Conservation (phyloP, 2,329 filamentous ascomycete species). For the Ophiostoma sp. region DNA sequence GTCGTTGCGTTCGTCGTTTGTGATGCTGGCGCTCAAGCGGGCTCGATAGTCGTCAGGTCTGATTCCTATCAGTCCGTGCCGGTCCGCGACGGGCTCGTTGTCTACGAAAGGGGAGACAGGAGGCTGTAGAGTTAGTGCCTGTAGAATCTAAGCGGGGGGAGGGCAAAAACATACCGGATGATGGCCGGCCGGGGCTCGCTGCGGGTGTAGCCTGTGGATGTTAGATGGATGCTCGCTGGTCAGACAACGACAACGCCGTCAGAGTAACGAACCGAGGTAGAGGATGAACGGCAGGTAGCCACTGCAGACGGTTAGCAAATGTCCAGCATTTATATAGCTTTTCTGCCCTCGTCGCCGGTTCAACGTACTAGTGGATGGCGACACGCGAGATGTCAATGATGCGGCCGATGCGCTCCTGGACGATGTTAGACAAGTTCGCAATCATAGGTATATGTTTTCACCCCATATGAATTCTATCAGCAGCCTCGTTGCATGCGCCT, state of each 20-base stretch:
- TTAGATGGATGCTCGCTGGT: background rate
- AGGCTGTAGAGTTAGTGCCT: slow-evolving; percentile 40
- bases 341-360: background rate
- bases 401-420: slow-evolving; percentile 92
- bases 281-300: slow-evolving; percentile 95
- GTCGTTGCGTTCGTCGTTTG: background rate
- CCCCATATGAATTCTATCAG: background rate
- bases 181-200: slow-evolving; percentile 82
- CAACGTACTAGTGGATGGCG: slow-evolving; percentile 85
- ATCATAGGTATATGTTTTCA: background rate
- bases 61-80: background rate
- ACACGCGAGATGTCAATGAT: slow-evolving; percentile 92
- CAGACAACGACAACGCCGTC: background rate
- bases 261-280: slow-evolving; percentile 69
- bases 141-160: too few species aligned
- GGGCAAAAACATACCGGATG: slow-evolving; percentile 44
- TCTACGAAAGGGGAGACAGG: slow-evolving; percentile 59
- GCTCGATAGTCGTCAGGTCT: background rate
- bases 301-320: slow-evolving; percentile 47
- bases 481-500: background rate
- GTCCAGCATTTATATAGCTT: background rate
- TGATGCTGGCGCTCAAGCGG: background rate
- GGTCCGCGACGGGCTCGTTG: background rate
- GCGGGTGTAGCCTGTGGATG: slow-evolving; percentile 73
- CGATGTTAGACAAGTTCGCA: background rate